These are phyloP conservation scores for Neurospora pannonica DNA, from an alignment of 495 filamentous ascomycete genomes.

Conservation along the genomic window DNA sequence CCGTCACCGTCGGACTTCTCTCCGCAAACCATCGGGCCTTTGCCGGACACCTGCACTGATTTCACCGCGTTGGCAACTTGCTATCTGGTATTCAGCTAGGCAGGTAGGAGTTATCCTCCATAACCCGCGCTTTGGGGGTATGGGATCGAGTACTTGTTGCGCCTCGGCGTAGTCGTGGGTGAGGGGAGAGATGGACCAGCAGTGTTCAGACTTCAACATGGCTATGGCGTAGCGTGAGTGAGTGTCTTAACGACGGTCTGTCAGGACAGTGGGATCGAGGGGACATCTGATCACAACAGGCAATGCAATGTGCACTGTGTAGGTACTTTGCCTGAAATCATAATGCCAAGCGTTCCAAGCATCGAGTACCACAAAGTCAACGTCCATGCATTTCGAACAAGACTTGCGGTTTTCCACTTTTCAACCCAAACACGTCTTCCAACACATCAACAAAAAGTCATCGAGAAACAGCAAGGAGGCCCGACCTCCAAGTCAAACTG, in stretches of 20 bases:
- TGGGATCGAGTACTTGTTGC: neutral
- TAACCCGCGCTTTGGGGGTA: neutral
- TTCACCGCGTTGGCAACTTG: neutral
- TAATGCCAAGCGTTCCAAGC: neutral
- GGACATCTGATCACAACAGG: neutral
- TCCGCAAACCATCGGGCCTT: neutral
- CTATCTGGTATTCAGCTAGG: neutral
- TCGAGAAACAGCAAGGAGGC: neutral
- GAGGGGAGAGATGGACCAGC: neutral
- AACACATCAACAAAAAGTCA: neutral
- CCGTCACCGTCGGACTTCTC: neutral
- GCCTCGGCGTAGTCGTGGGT: neutral
- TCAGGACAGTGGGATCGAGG: neutral
- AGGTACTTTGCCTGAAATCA: neutral
- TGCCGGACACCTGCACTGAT: neutral
- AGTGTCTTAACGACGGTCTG: neutral
- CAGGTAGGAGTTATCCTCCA: neutral
- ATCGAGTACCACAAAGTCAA: neutral
- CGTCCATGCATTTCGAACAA: neutral
- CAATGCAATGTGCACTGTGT: neutral
- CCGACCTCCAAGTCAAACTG: conserved; percentile 3
- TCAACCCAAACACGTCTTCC: neutral
- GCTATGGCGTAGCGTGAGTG: neutral
- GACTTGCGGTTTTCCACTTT: neutral
- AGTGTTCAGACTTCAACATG: neutral